A percentile compares a stretch with the other conserved stretches of the same genome.
Evolutionary conservation across 768 basidiomycete species (phyloP).

Genomic region (Russula earlei): DNA sequence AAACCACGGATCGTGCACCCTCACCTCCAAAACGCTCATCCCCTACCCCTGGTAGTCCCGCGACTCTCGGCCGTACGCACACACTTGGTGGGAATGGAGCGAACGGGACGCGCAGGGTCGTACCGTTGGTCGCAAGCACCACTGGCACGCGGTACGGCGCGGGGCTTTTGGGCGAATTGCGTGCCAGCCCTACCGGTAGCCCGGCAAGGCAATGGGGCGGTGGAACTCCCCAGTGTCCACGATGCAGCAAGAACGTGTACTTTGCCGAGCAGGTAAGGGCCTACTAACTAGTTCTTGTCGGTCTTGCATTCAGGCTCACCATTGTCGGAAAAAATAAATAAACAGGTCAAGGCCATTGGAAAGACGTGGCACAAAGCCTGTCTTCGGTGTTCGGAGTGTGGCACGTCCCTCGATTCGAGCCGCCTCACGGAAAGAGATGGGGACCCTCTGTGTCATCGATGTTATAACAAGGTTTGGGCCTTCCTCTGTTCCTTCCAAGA

Average conservation of each 20-base stretch:
- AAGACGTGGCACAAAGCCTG: slow-evolving; percentile 76
- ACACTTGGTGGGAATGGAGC: neutral
- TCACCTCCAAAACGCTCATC: slow-evolving; percentile 1
- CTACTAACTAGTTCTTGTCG: neutral
- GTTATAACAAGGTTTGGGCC: slow-evolving; percentile 56
- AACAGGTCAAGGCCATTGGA: slow-evolving; percentile 68
- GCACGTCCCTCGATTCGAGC: slow-evolving; percentile 57
- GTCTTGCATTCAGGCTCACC: neutral
- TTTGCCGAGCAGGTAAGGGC: slow-evolving; percentile 68
- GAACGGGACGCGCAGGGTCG: neutral
- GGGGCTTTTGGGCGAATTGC: slow-evolving; percentile 33
- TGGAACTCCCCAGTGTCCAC: slow-evolving; percentile 54
- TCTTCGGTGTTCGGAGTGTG: slow-evolving; percentile 67
- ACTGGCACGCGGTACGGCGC: slow-evolving; percentile 64
- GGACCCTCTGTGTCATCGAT: slow-evolving; percentile 57
- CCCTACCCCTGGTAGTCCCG: neutral
- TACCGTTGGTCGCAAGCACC: slow-evolving; percentile 33
- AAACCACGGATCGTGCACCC: slow-evolving; percentile 19
- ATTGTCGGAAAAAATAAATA: neutral
- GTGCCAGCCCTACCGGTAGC: slow-evolving; percentile 24
- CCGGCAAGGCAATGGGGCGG: slow-evolving; percentile 38
- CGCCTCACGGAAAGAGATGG: slow-evolving; percentile 70
- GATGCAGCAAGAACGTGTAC: slow-evolving; percentile 69
- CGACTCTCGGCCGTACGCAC: slow-evolving; percentile 10
- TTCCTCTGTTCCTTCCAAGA: neutral